phyloP scores from a whole-genome alignment of 2,329 filamentous ascomycete species.

The Botrytis fragariae region DNA sequence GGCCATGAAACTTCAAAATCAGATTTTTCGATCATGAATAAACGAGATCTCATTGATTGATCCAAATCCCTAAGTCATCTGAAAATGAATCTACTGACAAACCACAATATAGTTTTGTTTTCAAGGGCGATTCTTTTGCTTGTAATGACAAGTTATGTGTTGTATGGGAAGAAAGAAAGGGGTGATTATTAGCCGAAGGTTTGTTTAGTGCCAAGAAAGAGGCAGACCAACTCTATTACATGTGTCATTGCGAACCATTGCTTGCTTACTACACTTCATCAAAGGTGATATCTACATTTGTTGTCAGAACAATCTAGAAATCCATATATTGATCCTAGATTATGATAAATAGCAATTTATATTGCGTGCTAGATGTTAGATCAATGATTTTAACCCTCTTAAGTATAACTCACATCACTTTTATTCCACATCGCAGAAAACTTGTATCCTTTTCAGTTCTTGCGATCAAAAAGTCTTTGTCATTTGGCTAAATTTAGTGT shows the following conservation, averaged over 20 bases:
- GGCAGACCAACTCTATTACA: not conserved
- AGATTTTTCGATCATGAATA: not conserved
- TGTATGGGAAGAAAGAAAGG: not conserved
- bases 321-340: not conserved
- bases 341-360: too few species aligned
- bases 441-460: not conserved
- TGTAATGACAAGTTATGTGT: not conserved
- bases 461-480: not conserved
- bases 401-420: not conserved
- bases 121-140: not conserved
- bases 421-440: not conserved
- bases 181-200: slow-evolving; percentile 1
- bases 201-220: not conserved
- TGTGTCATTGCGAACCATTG: not conserved
- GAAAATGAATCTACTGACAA: too few species aligned
- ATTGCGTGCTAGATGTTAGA: not conserved
- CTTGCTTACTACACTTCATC: not conserved
- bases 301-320: not conserved
- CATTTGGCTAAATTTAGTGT: not conserved
- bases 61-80: rapidly evolving
- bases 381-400: not conserved
- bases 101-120: not conserved
- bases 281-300: not conserved
- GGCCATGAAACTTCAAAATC: not conserved
- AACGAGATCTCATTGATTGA: not conserved